Evolutionary conservation across 106 monocot genomes (phyloP), one percentile per base, ranked within the genome.

Genomic region (Cymbidium sinense): DNA sequence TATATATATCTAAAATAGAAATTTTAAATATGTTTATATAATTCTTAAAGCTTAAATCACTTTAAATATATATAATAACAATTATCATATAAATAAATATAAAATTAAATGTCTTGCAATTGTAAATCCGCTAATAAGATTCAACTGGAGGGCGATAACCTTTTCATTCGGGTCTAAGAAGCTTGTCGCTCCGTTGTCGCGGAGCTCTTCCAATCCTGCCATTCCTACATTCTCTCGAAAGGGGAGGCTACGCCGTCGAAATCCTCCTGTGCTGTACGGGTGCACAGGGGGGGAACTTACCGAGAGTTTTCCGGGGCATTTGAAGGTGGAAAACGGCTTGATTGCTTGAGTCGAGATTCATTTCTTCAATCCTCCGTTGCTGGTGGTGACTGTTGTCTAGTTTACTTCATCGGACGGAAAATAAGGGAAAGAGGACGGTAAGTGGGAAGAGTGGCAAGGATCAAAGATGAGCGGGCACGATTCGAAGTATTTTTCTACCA

Each of bases 401-500:
- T 28, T 29, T 64, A 41, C 64, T 64, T 64, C 27, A 10, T 23
- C 7, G 34, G 34, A 28, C 70, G 70, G 70, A 27, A 8, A 34
- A 70, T 19, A 71, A 71, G 71, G 36, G n/a, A 71, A 37, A 36
- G 71, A 36, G 71, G 71, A 20, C 30, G 36, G 33, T 30, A 21
- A 33, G 67, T 30, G 2, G 31, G 31, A 3, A 28, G 33, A 10
- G n/a, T 30, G 67, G 33, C 31, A 15, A 74, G 74, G 44, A 44
- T 35, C 41, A 39, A 81, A 52, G 70, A 98, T 98, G 96, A 98
- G 96, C 81, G 96, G 96, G 31, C 96, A 98, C 82, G 96, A 98
- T 47, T 98, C 96, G 72, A 98, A 98, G 88, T 98, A 98, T 90
- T 98, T 98, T 88, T 98, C 96, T 4, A 94, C 96, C 47, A 98